A percentile compares a stretch with the other conserved stretches of the same genome.
Evolutionary conservation across 257 asterid species (phyloP).

Genomic region (Fraxinus excelsior): DNA sequence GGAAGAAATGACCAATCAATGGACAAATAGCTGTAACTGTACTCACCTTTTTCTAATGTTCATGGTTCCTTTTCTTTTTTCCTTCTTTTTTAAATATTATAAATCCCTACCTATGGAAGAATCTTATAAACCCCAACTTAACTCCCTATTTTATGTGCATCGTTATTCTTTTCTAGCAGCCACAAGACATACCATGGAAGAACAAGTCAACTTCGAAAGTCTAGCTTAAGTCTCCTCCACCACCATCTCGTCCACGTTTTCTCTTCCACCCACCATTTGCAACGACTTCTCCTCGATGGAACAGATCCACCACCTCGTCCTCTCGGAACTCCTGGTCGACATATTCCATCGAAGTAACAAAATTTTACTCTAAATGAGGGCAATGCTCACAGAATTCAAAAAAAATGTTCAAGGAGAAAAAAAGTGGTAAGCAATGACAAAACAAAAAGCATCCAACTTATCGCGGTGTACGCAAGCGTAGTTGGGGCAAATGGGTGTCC

Average conservation of each 20-base stretch:
- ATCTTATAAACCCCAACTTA: neutral
- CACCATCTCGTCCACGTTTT: neutral
- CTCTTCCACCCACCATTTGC: neutral
- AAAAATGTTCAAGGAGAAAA: neutral
- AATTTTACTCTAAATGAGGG: neutral
- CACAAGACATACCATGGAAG: neutral
- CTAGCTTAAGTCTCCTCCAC: neutral
- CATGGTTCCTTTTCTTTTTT: neutral
- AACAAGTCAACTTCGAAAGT: neutral
- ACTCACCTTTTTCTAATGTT: neutral
- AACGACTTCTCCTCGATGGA: neutral
- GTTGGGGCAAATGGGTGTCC: slow-evolving; percentile 40
- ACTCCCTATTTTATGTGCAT: neutral
- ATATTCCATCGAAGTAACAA: neutral
- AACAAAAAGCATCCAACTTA: slow-evolving; percentile 17
- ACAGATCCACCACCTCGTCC: neutral
- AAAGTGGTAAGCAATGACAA: neutral
- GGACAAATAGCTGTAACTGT: neutral
- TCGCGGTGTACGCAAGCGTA: slow-evolving; percentile 32
- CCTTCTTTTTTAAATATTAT: neutral
- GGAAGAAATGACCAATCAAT: neutral
- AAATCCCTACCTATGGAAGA: neutral
- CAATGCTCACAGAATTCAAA: neutral
- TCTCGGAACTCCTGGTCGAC: neutral
- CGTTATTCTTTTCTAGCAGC: too few relatives aligned